Evolutionary conservation across 2,329 filamentous ascomycete species (phyloP), one percentile per base, ranked within the genome.

Genomic region (Claviceps sp.): DNA sequence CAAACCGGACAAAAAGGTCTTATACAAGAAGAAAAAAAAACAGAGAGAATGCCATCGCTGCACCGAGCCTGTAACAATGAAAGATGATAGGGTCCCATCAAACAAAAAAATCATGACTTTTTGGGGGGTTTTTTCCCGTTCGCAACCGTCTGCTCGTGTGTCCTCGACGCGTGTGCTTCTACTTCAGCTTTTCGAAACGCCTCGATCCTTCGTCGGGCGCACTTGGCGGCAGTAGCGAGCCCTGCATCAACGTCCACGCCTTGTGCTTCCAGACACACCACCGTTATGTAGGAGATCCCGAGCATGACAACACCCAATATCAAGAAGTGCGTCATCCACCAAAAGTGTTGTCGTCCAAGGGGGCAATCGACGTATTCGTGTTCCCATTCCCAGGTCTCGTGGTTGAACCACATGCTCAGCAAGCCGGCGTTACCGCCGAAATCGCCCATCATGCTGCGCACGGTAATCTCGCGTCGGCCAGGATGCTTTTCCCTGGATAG

Each of bases 361-460:
- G 78, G 75, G 64, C 93, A 98, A 56, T 79, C 85, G 8, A 72
- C 74, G 59, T 93, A 93, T 59, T 91, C 87, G 58, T 87, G 87
- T 57, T 76, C 76, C 93, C 93, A 98, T 64, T 86, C 80, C 73
- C 80, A 83, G 1, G 68, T 67, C 2, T 75, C 72, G 52, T 78
- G 67, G 65, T 97, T 88, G 63, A 91, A 97, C 91, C 91, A 98
- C 1, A 87, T 77, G 55, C 86, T 93, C 42, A 98, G 69, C 43
- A 98, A 73, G 0, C 89, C 93, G 0, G 89, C 89, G 64, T 96
- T 93, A 20, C 93, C 93, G n/a, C 82, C 84, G 67, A 86, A 98
- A 52, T 87, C 87, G 52, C 93, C 93, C 93, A 98, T 98, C 89
- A 98, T 97, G 67, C 89, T 95, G 54, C 90, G 82, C 2, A 98